Conservation (phyloP, 331 rosid species). For the Dryas integrifolia region DNA sequence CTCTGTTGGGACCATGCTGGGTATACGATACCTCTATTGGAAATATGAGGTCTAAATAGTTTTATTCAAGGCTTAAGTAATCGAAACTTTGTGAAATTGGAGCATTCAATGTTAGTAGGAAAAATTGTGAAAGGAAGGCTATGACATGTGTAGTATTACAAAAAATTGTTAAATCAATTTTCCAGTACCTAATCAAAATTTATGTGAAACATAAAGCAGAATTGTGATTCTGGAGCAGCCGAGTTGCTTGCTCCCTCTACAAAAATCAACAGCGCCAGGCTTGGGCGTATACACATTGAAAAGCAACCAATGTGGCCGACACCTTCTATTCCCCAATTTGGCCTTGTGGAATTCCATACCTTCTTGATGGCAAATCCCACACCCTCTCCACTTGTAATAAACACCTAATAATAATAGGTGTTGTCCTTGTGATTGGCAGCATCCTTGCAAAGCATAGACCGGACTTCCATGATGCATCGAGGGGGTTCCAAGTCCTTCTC, state of each 20-base stretch:
- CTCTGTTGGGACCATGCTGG: no score
- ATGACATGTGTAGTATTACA: not conserved
- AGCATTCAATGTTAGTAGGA: not conserved
- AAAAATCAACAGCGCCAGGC: slow-evolving; percentile 40
- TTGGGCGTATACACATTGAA: slow-evolving; percentile 11
- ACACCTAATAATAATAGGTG: slow-evolving; percentile 47
- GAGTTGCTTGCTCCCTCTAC: slow-evolving; percentile 70
- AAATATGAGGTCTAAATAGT: no score
- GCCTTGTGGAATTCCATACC: not conserved
- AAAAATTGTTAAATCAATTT: not conserved
- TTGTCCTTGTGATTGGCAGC: slow-evolving; percentile 57
- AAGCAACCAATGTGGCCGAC: not conserved
- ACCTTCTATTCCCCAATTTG: not conserved
- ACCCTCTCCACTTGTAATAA: slow-evolving; percentile 10
- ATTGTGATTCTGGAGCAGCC: slow-evolving; percentile 45
- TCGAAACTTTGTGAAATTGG: not conserved
- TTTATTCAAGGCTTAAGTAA: no score
- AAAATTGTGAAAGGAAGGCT: no score
- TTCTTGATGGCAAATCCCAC: not conserved
- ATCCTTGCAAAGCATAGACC: slow-evolving; percentile 87
- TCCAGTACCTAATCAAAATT: not conserved
- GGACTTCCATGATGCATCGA: slow-evolving; percentile 79
- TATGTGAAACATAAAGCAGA: not conserved
- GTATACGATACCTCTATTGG: no score
- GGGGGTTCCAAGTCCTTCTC: slow-evolving; percentile 86